A percentile compares a stretch with the other conserved stretches of the same genome.
Conservation (phyloP, 345 rosid species). For the Melaleuca quinquenervia region DNA sequence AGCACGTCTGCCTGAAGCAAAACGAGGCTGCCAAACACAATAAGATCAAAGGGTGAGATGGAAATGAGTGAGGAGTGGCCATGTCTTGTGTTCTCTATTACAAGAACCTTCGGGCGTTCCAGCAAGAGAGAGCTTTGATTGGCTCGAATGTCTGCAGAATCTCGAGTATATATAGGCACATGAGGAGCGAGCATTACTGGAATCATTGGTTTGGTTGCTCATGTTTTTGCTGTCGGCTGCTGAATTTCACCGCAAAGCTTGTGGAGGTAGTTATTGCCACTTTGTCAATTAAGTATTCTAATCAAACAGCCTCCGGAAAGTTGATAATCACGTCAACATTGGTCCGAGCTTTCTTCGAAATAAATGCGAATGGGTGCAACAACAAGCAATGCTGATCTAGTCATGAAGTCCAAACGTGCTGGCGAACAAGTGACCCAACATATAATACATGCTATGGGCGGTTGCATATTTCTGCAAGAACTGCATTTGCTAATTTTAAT, state of each 20-base stretch:
- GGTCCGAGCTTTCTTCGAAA: neutral
- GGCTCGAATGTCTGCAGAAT: neutral
- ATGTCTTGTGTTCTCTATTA: neutral
- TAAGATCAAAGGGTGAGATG: neutral
- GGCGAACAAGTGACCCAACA: neutral
- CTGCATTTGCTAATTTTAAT: neutral
- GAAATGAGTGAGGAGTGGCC: neutral
- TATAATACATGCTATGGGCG: neutral
- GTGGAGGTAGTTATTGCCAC: neutral
- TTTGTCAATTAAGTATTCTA: neutral
- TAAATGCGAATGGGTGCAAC: neutral
- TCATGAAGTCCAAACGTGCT: neutral
- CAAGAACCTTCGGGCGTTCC: neutral
- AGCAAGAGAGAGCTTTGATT: neutral
- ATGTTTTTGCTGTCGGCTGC: neutral
- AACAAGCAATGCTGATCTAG: neutral
- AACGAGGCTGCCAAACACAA: neutral
- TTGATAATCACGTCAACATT: neutral
- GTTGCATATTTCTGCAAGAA: neutral
- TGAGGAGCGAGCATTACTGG: neutral
- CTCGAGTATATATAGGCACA: neutral
- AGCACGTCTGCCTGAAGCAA: constrained; percentile 4
- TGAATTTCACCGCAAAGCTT: neutral
- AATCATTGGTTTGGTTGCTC: neutral
- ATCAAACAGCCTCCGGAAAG: neutral